Base-by-base conservation (phyloP, 2,329 filamentous ascomycete genomes). In the Ophioceras dolichostomum region DNA sequence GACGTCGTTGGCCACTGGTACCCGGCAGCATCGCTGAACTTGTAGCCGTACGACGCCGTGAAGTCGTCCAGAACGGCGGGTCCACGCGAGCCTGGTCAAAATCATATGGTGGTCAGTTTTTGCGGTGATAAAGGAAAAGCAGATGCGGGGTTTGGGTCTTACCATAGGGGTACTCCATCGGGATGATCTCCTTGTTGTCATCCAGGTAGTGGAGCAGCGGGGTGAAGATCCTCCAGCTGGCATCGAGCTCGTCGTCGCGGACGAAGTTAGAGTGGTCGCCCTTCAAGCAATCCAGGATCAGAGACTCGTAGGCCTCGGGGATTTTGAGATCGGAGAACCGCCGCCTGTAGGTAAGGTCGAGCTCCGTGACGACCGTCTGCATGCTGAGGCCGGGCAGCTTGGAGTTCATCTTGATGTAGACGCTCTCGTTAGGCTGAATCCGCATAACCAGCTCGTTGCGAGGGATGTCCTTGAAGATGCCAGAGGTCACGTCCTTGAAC, bases 321-420 rank as follows among this genome's bases (percentile, higher is more conserved):
- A 98, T 98, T 76, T 98, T 98, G 41, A 98, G 76, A 63, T 98
- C 91, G 14, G 91, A 96, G 78, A 98, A 98, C 49, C 93, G 83
- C 61, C 91, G 81, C 58, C 93, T 79, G 72, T 98, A 98, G 46
- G 93, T 98, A 49, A 98, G 76, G 57, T 98, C 91, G 42, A 98
- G 83, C 68, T 98, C 91, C 42, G 91, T 98, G 50, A 95, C 85
- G 28, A 96, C 91, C 10, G 91, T 98, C 72, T 98, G 91, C 88
- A 96, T 98, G 70, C 87, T 96, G 53, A 98, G 71, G 52, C 91
- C 91, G 16, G 91, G 93, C 41, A 98, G 73, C 73, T 98, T 98
- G 21, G 89, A 96, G 80, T 98, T 98, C 91, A 98, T 98, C 79
- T 98, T 98, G 64, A 96, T 94, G 68, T 98, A 98, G 49, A 98